Percentiles rank a stretch among this genome's conserved stretches.
Conservation (phyloP, 352 stramenopile genomes). For the Pythium rhizo-oryzae region DNA sequence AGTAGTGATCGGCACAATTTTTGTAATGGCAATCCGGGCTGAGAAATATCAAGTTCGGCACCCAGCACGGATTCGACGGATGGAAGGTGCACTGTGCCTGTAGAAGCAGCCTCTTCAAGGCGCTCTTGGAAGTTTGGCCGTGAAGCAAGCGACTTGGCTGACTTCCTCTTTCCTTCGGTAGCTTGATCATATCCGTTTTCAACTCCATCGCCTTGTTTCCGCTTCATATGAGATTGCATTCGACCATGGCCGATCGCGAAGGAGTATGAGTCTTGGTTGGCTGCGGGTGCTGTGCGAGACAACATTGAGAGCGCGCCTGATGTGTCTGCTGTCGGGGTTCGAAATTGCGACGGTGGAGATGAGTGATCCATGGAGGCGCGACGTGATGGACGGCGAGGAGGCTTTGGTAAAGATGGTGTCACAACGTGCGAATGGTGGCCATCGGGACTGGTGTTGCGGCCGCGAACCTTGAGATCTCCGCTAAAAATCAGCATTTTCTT, state of each 20-base stretch:
- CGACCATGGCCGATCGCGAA: not conserved
- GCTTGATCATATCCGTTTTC: conserved; percentile 1
- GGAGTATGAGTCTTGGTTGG: conserved; percentile 9
- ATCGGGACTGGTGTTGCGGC: conserved; percentile 16
- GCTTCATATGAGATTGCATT: conserved; percentile 16
- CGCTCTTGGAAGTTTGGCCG: conserved; percentile 45
- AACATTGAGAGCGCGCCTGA: conserved; percentile 51
- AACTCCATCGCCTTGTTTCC: conserved; percentile 17
- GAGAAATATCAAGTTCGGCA: conserved; percentile 25
- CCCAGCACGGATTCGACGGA: conserved; percentile 42
- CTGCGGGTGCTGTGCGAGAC: conserved; percentile 52
- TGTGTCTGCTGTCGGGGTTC: conserved; percentile 7
- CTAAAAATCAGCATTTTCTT: conserved; percentile 75
- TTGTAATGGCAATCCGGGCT: conserved; percentile 29
- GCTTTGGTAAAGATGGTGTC: conserved; percentile 19
- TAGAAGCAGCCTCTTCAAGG: conserved; percentile 30
- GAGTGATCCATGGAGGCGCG: conserved; percentile 30
- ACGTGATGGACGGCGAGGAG: conserved; percentile 30
- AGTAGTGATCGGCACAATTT: conserved; percentile 63
- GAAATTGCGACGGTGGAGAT: conserved; percentile 15
- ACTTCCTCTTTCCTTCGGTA: conserved; percentile 4
- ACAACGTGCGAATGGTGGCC: conserved; percentile 1
- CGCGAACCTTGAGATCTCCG: conserved; percentile 15
- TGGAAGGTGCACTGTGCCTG: conserved; percentile 24
- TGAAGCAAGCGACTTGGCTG: conserved; percentile 1